Evolutionary conservation across 768 basidiomycete genomes (phyloP).

Genomic region (Hericium rajendrae): DNA sequence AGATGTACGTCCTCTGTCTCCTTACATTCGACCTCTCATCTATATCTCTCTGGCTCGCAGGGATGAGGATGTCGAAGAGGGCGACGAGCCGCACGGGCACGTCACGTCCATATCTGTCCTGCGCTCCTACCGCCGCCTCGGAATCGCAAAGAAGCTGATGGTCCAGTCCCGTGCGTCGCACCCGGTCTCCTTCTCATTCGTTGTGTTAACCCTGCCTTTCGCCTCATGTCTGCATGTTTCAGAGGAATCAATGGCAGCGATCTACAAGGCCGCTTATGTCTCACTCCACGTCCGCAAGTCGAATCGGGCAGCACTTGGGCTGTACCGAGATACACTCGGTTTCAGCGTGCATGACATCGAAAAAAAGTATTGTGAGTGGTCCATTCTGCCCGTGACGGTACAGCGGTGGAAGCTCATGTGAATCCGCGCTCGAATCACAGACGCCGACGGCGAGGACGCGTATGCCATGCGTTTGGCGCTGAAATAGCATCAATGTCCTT

Average conservation of each 20-base stretch:
- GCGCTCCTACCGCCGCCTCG: slow-evolving; percentile 81
- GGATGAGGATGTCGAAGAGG: slow-evolving; percentile 55
- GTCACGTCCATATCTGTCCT: slow-evolving; percentile 96
- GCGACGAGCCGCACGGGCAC: slow-evolving; percentile 70
- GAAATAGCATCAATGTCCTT: slow-evolving; percentile 19
- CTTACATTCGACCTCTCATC: neutral
- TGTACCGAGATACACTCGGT: slow-evolving; percentile 85
- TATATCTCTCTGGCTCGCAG: slow-evolving; percentile 25
- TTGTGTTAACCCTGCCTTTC: neutral
- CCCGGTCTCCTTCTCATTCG: neutral
- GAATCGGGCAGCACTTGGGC: slow-evolving; percentile 82
- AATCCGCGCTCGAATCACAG: slow-evolving; percentile 28
- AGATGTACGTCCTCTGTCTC: slow-evolving; percentile 53
- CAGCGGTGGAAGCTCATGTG: neutral
- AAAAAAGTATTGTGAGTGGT: slow-evolving; percentile 68
- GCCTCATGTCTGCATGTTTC: neutral
- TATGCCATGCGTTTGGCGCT: slow-evolving; percentile 80
- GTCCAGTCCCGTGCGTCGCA: slow-evolving; percentile 69
- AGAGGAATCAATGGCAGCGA: slow-evolving; percentile 83
- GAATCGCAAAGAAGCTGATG: slow-evolving; percentile 92
- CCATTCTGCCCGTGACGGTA: no score
- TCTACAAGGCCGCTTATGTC: slow-evolving; percentile 80
- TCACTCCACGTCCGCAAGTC: slow-evolving; percentile 90
- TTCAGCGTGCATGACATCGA: slow-evolving; percentile 83
- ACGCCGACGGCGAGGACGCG: slow-evolving; percentile 93